phyloP scores from a whole-genome alignment of 1,139 yeast genomes.

The Arxiozyma heterogenica region DNA sequence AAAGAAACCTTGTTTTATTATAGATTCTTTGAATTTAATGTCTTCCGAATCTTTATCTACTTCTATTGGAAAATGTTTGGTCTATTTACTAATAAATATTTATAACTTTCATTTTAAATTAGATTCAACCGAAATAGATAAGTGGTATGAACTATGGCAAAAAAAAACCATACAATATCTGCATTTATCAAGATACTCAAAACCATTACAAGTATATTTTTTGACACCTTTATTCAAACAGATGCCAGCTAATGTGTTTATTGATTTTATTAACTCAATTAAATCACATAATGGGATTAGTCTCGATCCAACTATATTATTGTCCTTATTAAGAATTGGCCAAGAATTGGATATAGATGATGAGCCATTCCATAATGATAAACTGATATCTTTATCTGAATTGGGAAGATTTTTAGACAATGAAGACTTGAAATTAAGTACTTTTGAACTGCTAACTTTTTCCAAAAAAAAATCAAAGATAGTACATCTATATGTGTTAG shows the following conservation, averaged over 20 bases:
- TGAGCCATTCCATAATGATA: constrained; percentile 41
- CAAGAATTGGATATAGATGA: constrained; percentile 47
- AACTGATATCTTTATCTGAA: constrained; percentile 33
- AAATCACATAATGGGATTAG: constrained; percentile 8
- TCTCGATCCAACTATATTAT: constrained; percentile 35
- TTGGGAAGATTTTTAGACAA: constrained; percentile 38
- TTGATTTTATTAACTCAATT: constrained; percentile 32
- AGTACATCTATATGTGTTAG: constrained; percentile 39
- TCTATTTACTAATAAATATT: constrained; percentile 36
- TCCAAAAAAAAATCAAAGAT: constrained; percentile 55
- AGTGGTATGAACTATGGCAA: constrained; percentile 52
- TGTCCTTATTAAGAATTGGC: constrained; percentile 56
- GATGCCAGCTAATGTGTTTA: constrained; percentile 37
- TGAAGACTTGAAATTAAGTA: constrained; percentile 44
- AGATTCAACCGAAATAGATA: constrained; percentile 17
- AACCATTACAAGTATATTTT: constrained; percentile 49
- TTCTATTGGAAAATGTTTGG: constrained; percentile 55
- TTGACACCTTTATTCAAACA: constrained; percentile 52
- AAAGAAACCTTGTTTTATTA: constrained; percentile 38
- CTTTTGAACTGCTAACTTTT: constrained; percentile 51
- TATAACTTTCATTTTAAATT: constrained; percentile 23
- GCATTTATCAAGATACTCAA: constrained; percentile 30
- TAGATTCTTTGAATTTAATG: constrained; percentile 41
- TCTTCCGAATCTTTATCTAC: constrained; percentile 56
- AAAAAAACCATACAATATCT: constrained; percentile 33